These are phyloP conservation scores for Psilocybe sp. DNA, from an alignment of 768 basidiomycete genomes.

Conservation along the genomic window DNA sequence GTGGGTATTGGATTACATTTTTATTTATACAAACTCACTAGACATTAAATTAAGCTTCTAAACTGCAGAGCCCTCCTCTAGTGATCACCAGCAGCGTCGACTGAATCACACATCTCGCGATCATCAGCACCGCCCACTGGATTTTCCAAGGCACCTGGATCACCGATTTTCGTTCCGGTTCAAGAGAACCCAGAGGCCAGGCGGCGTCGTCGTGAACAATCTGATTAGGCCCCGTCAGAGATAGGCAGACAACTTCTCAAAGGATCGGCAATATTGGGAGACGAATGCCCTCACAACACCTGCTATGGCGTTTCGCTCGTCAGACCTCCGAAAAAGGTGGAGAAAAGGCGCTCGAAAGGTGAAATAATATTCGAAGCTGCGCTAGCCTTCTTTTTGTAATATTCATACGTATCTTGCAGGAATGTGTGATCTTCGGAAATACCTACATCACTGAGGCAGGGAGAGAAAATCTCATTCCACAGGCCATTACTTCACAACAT, in stretches of 20 bases:
- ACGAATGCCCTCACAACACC: slow-evolving; percentile 67
- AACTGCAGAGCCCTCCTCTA: neutral
- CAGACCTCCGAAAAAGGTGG: slow-evolving; percentile 61
- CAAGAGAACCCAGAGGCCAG: slow-evolving; percentile 63
- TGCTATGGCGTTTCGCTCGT: slow-evolving; percentile 87
- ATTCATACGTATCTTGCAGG: slow-evolving; percentile 37
- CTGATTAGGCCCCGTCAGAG: slow-evolving; percentile 74
- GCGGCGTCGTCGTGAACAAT: slow-evolving; percentile 75
- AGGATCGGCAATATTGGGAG: slow-evolving; percentile 89
- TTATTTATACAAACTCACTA: no score
- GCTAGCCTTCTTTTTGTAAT: neutral
- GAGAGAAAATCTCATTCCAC: slow-evolving; percentile 37
- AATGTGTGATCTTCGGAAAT: slow-evolving; percentile 73
- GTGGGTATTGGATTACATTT: neutral
- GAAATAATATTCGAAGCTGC: slow-evolving; percentile 13
- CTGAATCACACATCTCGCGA: slow-evolving; percentile 52
- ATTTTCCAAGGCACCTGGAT: slow-evolving; percentile 56
- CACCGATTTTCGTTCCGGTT: slow-evolving; percentile 62
- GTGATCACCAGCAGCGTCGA: slow-evolving; percentile 31
- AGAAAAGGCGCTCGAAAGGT: slow-evolving; percentile 70
- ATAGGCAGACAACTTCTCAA: slow-evolving; percentile 75
- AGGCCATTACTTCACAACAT: slow-evolving; percentile 1
- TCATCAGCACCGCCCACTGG: slow-evolving; percentile 81
- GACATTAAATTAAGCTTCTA: neutral
- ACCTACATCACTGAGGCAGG: slow-evolving; percentile 58